phyloP scores from a whole-genome alignment of 306 rosid genomes.

The Cucurbita maxima region DNA sequence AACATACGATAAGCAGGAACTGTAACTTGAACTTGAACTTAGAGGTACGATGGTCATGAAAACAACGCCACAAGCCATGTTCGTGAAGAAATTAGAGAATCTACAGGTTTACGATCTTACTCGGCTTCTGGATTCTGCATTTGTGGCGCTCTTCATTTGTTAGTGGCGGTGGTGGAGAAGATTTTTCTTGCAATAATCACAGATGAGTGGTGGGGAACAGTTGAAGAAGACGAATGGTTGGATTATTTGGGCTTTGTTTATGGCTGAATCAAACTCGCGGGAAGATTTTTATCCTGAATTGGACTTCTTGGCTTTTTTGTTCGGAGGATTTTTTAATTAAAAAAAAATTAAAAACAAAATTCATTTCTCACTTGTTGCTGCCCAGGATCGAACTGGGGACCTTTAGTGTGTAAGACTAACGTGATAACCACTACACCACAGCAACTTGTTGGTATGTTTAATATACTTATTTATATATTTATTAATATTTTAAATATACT shows the following conservation, averaged over 20 bases:
- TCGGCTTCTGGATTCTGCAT: neutral
- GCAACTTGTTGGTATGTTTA: constrained; percentile 20
- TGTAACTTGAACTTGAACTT: constrained; percentile 7
- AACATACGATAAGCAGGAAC: neutral
- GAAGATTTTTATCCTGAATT: neutral
- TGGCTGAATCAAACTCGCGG: neutral
- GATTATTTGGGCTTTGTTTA: neutral
- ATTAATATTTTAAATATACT: no score
- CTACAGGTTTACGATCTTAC: neutral
- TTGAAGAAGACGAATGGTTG: neutral
- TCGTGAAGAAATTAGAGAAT: neutral
- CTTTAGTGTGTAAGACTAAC: constrained; percentile 95
- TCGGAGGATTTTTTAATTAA: neutral
- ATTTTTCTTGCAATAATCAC: neutral
- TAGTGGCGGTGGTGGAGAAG: neutral
- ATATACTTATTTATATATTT: no score
- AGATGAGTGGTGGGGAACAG: neutral
- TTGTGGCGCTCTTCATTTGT: neutral
- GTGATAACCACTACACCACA: constrained; percentile 97
- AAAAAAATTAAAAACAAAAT: no score
- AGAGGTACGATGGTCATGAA: neutral
- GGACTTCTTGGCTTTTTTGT: neutral
- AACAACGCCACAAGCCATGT: constrained; percentile 17
- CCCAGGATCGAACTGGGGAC: constrained; percentile 97
- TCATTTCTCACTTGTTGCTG: constrained; percentile 30